Evolutionary conservation across 352 stramenopile species (phyloP).

Genomic region (Globisporangium parvum): DNA sequence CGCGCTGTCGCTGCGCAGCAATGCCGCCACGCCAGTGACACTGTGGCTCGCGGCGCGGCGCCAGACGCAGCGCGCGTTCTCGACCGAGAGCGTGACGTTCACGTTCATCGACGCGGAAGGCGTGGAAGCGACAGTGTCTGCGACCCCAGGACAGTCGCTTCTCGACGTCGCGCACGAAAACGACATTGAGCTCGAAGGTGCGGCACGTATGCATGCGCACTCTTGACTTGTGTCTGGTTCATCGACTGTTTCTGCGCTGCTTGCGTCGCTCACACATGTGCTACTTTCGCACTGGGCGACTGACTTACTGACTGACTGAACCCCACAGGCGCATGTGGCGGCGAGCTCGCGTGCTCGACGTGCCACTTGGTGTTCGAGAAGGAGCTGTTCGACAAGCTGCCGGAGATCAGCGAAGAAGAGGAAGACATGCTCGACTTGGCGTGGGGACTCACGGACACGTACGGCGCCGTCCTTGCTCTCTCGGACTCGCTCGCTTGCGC

Average conservation of each 20-base stretch:
- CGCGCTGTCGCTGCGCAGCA: neutral
- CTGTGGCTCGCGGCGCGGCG: neutral
- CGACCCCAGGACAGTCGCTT: conserved; percentile 67
- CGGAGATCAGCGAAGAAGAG: conserved; percentile 89
- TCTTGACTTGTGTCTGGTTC: neutral
- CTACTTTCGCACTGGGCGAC: too few species aligned
- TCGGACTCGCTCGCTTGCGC: conserved; percentile 1
- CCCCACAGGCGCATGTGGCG: conserved; percentile 77
- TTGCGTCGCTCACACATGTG: neutral
- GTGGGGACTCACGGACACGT: conserved; percentile 92
- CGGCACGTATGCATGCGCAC: neutral
- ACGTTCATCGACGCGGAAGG: conserved; percentile 83
- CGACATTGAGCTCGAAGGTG: conserved; percentile 90
- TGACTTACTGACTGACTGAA: neutral
- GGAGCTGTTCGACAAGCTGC: conserved; percentile 84
- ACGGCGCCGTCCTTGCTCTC: conserved; percentile 8
- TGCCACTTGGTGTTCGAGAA: conserved; percentile 92
- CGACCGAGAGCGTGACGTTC: conserved; percentile 55
- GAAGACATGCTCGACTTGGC: conserved; percentile 95
- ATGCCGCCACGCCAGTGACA: neutral
- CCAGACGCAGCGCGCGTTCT: conserved; percentile 26
- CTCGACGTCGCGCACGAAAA: conserved; percentile 91
- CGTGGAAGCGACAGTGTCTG: conserved; percentile 57
- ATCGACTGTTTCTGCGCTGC: neutral
- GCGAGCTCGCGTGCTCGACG: conserved; percentile 91